These are phyloP conservation scores for Fusarium protoensiforme DNA, from an alignment of 2,329 filamentous ascomycete species.

Conservation along the genomic window DNA sequence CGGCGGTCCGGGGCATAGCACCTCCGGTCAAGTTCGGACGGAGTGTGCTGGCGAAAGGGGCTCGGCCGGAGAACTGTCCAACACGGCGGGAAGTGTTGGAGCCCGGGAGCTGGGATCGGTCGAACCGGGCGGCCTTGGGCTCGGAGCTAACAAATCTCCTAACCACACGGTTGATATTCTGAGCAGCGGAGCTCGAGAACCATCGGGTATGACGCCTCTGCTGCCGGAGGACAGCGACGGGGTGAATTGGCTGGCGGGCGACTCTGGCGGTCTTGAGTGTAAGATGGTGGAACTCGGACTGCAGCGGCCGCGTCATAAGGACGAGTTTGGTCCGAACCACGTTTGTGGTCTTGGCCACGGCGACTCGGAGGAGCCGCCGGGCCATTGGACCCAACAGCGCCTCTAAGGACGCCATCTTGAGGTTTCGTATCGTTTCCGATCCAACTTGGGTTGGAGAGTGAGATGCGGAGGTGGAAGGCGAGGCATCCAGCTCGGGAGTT, in stretches of 20 bases:
- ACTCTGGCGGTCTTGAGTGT: slow-evolving; percentile 53
- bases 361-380: slow-evolving; percentile 65
- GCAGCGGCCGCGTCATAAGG: slow-evolving; percentile 56
- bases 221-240: slow-evolving; percentile 63
- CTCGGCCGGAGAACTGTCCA: slow-evolving; percentile 74
- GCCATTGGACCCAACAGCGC: slow-evolving; percentile 68
- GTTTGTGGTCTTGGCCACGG: slow-evolving; percentile 62
- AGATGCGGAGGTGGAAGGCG: slow-evolving; percentile 30
- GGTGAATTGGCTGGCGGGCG: slow-evolving; percentile 64
- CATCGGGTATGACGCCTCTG: slow-evolving; percentile 57
- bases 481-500: slow-evolving; percentile 19
- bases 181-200: slow-evolving; percentile 58
- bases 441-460: slow-evolving; percentile 33
- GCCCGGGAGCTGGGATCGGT: slow-evolving; percentile 61
- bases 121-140: slow-evolving; percentile 51
- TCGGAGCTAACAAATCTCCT: slow-evolving; percentile 64
- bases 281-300: slow-evolving; percentile 59
- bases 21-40: slow-evolving; percentile 94
- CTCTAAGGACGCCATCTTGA: slow-evolving; percentile 66
- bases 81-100: slow-evolving; percentile 63
- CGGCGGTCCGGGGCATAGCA: slow-evolving; percentile 83
- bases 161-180: slow-evolving; percentile 57
- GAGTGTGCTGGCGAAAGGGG: slow-evolving; percentile 88
- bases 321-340: slow-evolving; percentile 63
- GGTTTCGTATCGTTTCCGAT: slow-evolving; percentile 36